Evolutionary conservation across 1,284 basidiomycete species (phyloP).

Genomic region (Papiliotrema flavescens): DNA sequence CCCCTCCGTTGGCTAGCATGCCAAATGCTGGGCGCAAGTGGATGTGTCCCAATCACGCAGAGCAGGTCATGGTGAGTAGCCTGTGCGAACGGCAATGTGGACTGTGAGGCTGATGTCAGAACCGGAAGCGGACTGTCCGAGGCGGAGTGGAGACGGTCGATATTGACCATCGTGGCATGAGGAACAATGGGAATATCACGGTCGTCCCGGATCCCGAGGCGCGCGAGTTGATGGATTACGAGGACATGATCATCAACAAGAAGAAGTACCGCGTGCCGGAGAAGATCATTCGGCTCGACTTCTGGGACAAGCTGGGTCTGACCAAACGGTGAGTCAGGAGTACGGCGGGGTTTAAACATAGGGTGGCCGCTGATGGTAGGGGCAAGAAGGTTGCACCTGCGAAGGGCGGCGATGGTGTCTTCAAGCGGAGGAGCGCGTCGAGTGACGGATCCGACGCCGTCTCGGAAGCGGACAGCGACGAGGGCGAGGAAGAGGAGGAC

Average conservation of each 20-base stretch:
- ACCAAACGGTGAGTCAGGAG: conserved; percentile 11
- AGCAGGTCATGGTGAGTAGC: conserved; percentile 58
- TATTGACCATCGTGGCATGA: conserved; percentile 63
- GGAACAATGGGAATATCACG: conserved; percentile 90
- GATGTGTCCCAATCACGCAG: conserved; percentile 98
- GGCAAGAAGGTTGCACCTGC: not conserved
- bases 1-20: conserved; percentile 81
- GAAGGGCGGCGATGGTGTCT: not conserved
- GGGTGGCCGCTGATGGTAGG: not conserved
- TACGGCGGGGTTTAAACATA: no score
- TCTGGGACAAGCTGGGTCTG: conserved; percentile 78
- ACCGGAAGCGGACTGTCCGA: conserved; percentile 71
- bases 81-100: no score
- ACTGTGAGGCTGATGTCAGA: conserved; percentile 53
- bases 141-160: conserved; percentile 64
- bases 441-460: not conserved
- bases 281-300: conserved; percentile 83
- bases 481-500: not conserved
- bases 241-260: conserved; percentile 54
- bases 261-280: conserved; percentile 92
- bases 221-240: conserved; percentile 44
- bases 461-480: not conserved
- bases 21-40: conserved; percentile 86
- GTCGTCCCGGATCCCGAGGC: conserved; percentile 61
- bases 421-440: not conserved